These are phyloP conservation scores for Nannochloropsis salina DNA, from an alignment of 108 stramenopile species.

Conservation along the genomic window DNA sequence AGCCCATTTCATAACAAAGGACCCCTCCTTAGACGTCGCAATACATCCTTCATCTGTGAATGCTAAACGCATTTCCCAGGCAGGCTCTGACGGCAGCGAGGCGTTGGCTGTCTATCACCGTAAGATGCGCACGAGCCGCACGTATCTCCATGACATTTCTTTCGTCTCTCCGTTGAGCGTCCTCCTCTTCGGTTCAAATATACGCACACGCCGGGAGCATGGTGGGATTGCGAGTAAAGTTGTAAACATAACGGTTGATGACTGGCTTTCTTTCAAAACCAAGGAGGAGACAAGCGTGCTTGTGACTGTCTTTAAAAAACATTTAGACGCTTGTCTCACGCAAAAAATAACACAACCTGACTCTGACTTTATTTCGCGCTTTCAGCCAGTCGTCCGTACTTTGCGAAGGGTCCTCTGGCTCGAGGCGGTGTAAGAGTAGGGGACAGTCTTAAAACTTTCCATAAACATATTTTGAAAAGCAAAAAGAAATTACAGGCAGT, in stretches of 20 bases:
- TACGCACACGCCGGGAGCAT: not conserved
- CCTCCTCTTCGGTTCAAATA: not conserved
- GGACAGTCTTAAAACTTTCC: not conserved
- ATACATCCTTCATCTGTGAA: slow-evolving; percentile 11
- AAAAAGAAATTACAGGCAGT: not conserved
- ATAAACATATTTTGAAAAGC: not conserved
- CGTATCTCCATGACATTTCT: slow-evolving; percentile 20
- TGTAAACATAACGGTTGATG: not conserved
- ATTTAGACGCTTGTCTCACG: not conserved
- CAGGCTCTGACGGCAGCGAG: not conserved
- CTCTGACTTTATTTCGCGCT: not conserved
- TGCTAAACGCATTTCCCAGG: not conserved
- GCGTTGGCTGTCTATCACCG: slow-evolving; percentile 12
- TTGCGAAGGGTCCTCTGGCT: not conserved
- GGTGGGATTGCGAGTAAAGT: not conserved
- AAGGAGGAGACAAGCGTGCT: slow-evolving; percentile 19
- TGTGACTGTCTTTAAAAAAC: not conserved
- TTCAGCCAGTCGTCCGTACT: not conserved
- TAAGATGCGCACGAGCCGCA: not conserved
- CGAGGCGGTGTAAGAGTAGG: not conserved
- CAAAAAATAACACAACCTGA: slow-evolving; percentile 2
- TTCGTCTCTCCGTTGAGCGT: slow-evolving; percentile 1
- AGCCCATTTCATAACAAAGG: not conserved
- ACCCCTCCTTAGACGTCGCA: not conserved
- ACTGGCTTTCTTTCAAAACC: not conserved